Evolutionary conservation across 2,329 filamentous ascomycete species (phyloP).

Genomic region (Neurospora sp.): DNA sequence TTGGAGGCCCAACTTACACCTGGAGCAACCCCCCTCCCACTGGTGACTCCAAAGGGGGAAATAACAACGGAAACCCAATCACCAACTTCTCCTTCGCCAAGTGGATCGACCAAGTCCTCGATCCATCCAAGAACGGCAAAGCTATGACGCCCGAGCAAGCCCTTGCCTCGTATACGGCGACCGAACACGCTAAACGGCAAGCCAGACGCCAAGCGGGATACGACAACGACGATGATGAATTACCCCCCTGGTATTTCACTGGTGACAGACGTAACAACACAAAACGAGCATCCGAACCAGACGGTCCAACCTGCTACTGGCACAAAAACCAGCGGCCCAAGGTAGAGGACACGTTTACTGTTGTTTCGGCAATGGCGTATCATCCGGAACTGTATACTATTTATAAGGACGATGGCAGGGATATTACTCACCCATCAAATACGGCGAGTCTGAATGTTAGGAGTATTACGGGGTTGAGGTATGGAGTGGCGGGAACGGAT

Average conservation of each 20-base stretch:
- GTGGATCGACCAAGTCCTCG: not conserved
- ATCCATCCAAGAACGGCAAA: not conserved
- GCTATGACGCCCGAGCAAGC: not conserved
- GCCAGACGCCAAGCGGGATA: not conserved
- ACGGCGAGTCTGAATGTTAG: not conserved
- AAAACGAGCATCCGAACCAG: not conserved
- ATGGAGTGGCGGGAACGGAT: not conserved
- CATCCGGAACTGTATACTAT: not conserved
- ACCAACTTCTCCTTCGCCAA: not conserved
- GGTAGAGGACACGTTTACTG: not conserved
- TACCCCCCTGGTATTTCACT: not conserved
- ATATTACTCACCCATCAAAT: not conserved
- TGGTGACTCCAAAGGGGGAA: not conserved
- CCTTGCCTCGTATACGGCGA: not conserved
- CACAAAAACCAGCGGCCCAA: not conserved
- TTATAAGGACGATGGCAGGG: not conserved
- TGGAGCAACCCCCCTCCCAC: slow-evolving; percentile 17
- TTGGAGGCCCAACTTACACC: not conserved
- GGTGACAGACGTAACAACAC: no score
- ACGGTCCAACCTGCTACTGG: not conserved
- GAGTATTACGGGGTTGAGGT: not conserved
- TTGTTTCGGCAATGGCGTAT: not conserved
- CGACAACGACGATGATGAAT: not conserved
- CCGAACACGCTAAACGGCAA: not conserved
- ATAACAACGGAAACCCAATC: not conserved